A percentile compares a stretch with the other conserved stretches of the same genome.
Conservation (phyloP, 768 basidiomycete genomes). For the Boletus pseudopeckii region DNA sequence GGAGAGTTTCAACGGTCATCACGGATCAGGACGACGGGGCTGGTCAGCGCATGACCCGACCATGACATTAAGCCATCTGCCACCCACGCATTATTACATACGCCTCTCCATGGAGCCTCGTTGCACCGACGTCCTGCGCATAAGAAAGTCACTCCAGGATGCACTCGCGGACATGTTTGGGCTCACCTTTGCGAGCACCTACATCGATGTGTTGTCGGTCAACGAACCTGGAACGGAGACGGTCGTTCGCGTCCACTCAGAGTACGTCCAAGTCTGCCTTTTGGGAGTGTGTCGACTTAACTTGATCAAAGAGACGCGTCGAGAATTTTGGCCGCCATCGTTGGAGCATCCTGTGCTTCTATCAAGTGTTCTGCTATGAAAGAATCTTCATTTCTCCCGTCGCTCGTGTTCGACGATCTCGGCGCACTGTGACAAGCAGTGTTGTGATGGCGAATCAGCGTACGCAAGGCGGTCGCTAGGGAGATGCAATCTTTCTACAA, state of each 20-base stretch:
- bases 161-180: slow-evolving; percentile 55
- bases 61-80: slow-evolving; percentile 20
- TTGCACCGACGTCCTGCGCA: slow-evolving; percentile 39
- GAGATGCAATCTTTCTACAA: not conserved
- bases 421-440: slow-evolving; percentile 3
- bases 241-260: slow-evolving; percentile 20
- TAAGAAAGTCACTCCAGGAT: slow-evolving; percentile 57
- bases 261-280: slow-evolving; percentile 10
- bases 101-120: slow-evolving; percentile 21
- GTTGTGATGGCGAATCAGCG: slow-evolving; percentile 8
- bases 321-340: slow-evolving; percentile 26
- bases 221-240: slow-evolving; percentile 22
- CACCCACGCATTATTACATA: slow-evolving; percentile 24
- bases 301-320: slow-evolving; percentile 20
- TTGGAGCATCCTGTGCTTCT: slow-evolving; percentile 22
- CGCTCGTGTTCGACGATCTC: slow-evolving; percentile 18
- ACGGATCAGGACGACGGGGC: not conserved
- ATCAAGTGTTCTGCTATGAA: slow-evolving; percentile 22
- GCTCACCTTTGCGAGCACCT: slow-evolving; percentile 44
- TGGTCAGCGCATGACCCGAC: not conserved
- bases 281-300: not conserved
- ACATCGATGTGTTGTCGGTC: slow-evolving; percentile 60
- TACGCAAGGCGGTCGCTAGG: not conserved
- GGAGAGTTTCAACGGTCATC: not conserved
- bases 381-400: slow-evolving; percentile 32